Base-by-base conservation (phyloP, 2,329 filamentous ascomycete species). In the Orbilia javanica region DNA sequence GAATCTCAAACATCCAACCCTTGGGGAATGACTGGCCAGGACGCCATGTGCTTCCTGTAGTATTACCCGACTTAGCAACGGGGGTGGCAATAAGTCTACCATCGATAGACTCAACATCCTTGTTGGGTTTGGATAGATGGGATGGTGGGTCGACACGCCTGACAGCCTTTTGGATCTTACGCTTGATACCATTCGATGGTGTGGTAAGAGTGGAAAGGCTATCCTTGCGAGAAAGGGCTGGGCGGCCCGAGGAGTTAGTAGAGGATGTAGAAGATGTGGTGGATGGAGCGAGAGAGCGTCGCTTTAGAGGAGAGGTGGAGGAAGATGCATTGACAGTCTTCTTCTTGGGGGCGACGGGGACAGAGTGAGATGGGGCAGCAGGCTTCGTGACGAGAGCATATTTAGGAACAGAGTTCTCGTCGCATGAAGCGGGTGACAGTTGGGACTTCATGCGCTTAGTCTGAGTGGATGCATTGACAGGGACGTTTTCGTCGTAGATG, bases 1-100 rank as follows among this genome's bases (percentile, higher is more conserved):
- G 91, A 82, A 99, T 98, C 75, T 95, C 92, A 83, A 99, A 98
- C 86, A 92, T 92, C 94, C 94, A 97, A 73, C 39, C 63, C 25
- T 79, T 73, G 22, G 74, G 74, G 68, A 79, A 79, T 6, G 53
- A 46, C n/a, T 72, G 74, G 52, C 67, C 74, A 27, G 74, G 67
- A 29, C 74, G 67, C 67, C 74, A 72, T 48, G 60, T 48, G 18
- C 18, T 63, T 1, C 62, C 67, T 3, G 50, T 63, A 7, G 67
- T 25, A 42, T 65, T 68, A 46, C 74, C 68, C 5, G 67, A 64
- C 36, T 72, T 72, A 31, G 75, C 42, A 15, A 79, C 68, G 27
- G 75, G 75, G 34, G 67, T 72, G 18, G 75, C 75, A 31, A 79
- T 79, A 27, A 72, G 67, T 31, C 75, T 55, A 10, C 75, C 75